Conservation (phyloP, 1,284 basidiomycete species). For the Sporisorium iseilematis-ciliati region DNA sequence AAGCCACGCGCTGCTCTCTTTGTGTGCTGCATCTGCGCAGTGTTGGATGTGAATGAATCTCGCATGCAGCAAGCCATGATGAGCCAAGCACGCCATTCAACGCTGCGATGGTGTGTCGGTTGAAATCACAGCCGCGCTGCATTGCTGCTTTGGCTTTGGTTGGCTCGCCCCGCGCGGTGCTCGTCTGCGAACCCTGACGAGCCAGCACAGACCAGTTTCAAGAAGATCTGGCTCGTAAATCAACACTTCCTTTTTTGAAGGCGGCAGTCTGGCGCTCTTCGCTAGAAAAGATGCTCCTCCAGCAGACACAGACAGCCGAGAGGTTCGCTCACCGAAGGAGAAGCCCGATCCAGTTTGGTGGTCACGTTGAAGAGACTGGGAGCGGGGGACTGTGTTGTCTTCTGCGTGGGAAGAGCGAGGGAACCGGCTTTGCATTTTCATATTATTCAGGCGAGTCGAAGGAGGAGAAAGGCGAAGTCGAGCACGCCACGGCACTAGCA, state of each 20-base stretch:
- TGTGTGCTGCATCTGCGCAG: no score
- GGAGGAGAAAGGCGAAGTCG: background rate
- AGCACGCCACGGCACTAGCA: constrained; percentile 13
- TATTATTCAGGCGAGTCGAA: background rate
- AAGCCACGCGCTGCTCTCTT: no score
- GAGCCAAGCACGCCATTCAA: constrained; percentile 34
- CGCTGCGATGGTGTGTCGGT: constrained; percentile 21
- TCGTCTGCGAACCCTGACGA: constrained; percentile 23
- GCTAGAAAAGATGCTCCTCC: constrained; percentile 1
- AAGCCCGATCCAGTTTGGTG: background rate
- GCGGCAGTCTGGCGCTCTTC: constrained; percentile 33
- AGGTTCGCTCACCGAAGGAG: background rate
- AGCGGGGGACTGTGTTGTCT: background rate
- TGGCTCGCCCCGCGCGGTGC: constrained; percentile 19
- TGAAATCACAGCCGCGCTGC: constrained; percentile 4
- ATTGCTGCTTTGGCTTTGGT: constrained; percentile 1
- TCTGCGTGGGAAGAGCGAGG: no score
- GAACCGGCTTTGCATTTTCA: constrained; percentile 7
- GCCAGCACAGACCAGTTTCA: constrained; percentile 41
- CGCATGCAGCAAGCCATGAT: background rate
- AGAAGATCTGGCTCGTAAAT: constrained; percentile 21
- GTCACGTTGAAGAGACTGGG: background rate
- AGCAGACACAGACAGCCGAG: background rate
- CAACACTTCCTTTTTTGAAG: background rate
- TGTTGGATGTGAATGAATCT: background rate